A percentile compares a stretch with the other conserved stretches of the same genome.
Conservation (phyloP, 345 rosid genomes). For the Brassica carinata region DNA sequence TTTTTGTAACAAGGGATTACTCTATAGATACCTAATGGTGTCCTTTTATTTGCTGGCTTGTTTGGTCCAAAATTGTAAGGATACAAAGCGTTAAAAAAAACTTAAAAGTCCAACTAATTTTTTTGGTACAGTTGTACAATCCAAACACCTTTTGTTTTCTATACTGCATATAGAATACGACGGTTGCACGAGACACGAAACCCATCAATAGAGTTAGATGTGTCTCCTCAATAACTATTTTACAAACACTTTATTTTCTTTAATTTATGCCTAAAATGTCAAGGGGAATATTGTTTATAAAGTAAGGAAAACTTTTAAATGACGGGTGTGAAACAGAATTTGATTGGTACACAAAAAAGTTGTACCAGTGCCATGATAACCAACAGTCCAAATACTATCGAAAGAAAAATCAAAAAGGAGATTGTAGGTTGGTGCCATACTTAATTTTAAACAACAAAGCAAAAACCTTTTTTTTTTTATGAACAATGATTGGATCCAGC, state of each 20-base stretch:
- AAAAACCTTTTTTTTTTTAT: background rate
- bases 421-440: constrained; percentile 28
- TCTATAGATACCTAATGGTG: no score
- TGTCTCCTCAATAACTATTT: constrained; percentile 1
- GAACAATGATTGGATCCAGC: constrained; percentile 9
- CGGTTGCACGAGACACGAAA: constrained; percentile 10
- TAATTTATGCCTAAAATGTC: no score
- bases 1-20: no score
- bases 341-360: background rate
- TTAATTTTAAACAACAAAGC: background rate
- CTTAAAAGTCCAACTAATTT: no score
- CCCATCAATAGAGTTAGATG: constrained; percentile 5
- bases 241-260: background rate
- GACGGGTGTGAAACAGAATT: background rate
- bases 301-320: background rate
- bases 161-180: background rate
- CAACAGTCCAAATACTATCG: constrained; percentile 14
- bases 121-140: no score
- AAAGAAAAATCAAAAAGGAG: constrained; percentile 11
- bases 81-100: no score
- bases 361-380: constrained; percentile 7
- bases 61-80: no score
- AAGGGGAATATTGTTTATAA: background rate
- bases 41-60: no score
- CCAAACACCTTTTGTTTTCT: no score